Evolutionary conservation across 2,329 filamentous ascomycete genomes (phyloP).

Genomic region (Phialophora macrospora): DNA sequence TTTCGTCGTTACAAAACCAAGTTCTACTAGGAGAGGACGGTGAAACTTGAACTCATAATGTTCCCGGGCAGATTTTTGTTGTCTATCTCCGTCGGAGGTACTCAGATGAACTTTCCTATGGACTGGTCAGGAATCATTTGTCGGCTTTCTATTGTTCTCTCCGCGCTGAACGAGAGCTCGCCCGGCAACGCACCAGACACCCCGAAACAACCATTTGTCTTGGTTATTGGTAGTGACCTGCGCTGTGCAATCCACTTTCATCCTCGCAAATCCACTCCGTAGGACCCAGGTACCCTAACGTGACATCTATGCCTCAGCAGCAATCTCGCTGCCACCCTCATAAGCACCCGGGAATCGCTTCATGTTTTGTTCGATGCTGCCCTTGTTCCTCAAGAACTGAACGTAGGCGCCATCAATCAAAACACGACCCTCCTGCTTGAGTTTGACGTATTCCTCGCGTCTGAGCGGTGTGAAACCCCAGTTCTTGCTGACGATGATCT

Average conservation of each 20-base stretch:
- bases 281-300: neutral
- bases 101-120: neutral
- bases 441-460: slow-evolving; percentile 95
- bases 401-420: slow-evolving; percentile 99
- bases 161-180: neutral
- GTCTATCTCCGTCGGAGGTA: slow-evolving; percentile 7
- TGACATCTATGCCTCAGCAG: slow-evolving; percentile 51
- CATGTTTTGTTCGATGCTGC: slow-evolving; percentile 83
- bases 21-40: neutral
- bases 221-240: neutral
- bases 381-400: slow-evolving; percentile 97
- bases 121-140: neutral
- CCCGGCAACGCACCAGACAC: neutral
- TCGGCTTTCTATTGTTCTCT: neutral
- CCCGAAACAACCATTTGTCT: neutral
- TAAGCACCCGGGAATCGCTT: slow-evolving; percentile 92
- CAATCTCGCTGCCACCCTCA: slow-evolving; percentile 51
- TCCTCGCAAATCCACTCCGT: neutral
- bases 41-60: neutral
- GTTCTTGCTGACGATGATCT: slow-evolving; percentile 99
- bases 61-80: neutral
- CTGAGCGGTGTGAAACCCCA: slow-evolving; percentile 99
- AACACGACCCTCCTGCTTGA: slow-evolving; percentile 90
- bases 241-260: slow-evolving; percentile 1
- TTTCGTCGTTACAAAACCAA: neutral